Evolutionary conservation across 768 basidiomycete genomes (phyloP).

Genomic region (Mycena kentingensis): DNA sequence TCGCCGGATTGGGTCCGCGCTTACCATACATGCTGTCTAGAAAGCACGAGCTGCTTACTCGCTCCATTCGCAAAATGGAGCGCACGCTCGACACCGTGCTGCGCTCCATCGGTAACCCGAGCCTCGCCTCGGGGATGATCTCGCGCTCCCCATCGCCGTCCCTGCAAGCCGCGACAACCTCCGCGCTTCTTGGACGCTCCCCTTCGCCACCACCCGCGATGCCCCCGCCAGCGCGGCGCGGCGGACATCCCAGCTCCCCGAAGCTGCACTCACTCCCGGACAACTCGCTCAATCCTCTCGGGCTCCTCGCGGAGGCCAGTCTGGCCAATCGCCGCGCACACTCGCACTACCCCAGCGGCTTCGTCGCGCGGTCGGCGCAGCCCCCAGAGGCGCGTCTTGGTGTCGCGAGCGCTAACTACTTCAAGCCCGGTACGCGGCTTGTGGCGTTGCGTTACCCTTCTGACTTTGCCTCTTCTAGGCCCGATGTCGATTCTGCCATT

Average conservation of each 20-base stretch:
- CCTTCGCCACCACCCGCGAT: constrained; percentile 47
- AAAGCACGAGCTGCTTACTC: constrained; percentile 81
- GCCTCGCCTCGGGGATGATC: constrained; percentile 76
- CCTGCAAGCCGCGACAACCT: constrained; percentile 54
- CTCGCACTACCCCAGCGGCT: constrained; percentile 41
- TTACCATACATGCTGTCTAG: constrained; percentile 41
- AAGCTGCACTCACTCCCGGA: constrained; percentile 91
- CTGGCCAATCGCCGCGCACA: constrained; percentile 71
- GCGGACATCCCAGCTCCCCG: constrained; percentile 61
- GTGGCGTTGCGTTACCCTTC: neutral
- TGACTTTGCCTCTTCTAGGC: constrained; percentile 42
- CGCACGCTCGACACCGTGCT: constrained; percentile 90
- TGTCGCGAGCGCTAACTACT: constrained; percentile 85
- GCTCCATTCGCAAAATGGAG: constrained; percentile 89
- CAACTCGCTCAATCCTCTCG: constrained; percentile 89
- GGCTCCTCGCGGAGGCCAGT: constrained; percentile 88
- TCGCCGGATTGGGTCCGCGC: constrained; percentile 30
- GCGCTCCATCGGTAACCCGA: constrained; percentile 83
- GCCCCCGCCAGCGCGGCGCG: constrained; percentile 31
- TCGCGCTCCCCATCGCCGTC: constrained; percentile 78
- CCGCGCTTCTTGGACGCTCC: constrained; percentile 55
- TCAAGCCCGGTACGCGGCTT: constrained; percentile 73
- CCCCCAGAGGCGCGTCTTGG: constrained; percentile 58
- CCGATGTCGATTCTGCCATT: constrained; percentile 89
- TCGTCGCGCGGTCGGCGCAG: constrained; percentile 41